These are phyloP conservation scores for Chlorella sp. DNA, from an alignment of 139 green algal species.

Conservation along the genomic window DNA sequence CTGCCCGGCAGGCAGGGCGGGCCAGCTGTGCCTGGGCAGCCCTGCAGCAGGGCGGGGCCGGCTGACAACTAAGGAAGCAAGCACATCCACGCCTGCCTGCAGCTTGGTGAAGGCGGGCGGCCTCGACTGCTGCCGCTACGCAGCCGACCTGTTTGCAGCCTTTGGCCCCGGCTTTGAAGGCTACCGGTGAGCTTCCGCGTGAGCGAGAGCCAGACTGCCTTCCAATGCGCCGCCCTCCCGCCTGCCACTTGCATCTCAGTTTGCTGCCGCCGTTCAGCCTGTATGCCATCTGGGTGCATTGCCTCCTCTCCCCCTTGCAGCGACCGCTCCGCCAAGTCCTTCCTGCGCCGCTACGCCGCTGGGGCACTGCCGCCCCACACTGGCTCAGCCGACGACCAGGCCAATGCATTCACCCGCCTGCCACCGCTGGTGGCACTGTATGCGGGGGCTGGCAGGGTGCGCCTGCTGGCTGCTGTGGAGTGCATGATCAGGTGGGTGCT, in stretches of 20 bases:
- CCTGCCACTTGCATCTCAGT: not conserved
- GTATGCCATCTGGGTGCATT: no score
- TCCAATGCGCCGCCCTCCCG: no score
- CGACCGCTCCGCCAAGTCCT: conserved; percentile 46
- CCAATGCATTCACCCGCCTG: conserved; percentile 60
- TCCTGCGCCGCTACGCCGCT: conserved; percentile 57
- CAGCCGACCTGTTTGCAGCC: conserved; percentile 12
- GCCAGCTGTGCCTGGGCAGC: no score
- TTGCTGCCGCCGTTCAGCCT: no score
- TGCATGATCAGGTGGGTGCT: conserved; percentile 29
- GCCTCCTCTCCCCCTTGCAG: not conserved
- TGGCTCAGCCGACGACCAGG: conserved; percentile 61
- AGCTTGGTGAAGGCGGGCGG: conserved; percentile 27
- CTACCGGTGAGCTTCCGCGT: conserved; percentile 67
- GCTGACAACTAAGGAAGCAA: no score
- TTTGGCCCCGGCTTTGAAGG: conserved; percentile 64
- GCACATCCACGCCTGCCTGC: not conserved
- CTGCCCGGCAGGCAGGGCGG: no score
- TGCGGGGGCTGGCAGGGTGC: not conserved
- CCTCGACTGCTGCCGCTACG: conserved; percentile 56
- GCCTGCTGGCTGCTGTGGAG: conserved; percentile 18
- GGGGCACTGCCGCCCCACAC: conserved; percentile 53
- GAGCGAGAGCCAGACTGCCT: conserved; percentile 28
- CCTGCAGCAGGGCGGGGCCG: no score
- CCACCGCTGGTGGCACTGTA: conserved; percentile 56